Evolutionary conservation across 192 early-diverging fungal genomes (phyloP).

Genomic region (Coemansia sp.): DNA sequence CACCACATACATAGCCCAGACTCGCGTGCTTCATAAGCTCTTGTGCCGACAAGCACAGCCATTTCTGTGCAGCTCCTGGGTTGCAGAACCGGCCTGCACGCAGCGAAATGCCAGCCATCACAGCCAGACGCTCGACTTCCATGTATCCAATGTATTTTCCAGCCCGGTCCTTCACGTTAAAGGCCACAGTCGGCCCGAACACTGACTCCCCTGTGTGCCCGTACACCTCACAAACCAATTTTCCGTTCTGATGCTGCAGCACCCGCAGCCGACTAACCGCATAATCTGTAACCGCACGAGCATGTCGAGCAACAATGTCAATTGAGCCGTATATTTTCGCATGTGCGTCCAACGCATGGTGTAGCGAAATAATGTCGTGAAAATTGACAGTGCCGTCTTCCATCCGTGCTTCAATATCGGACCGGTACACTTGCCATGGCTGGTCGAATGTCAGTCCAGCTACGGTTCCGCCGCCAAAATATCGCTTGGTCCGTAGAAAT

Average conservation of each 20-base stretch:
- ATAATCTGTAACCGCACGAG: slow-evolving; percentile 48
- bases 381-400: slow-evolving; percentile 84
- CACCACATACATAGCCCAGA: slow-evolving; percentile 72
- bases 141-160: slow-evolving; percentile 61
- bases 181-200: slow-evolving; percentile 60
- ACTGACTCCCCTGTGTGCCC: slow-evolving; percentile 6
- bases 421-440: slow-evolving; percentile 59
- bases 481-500: slow-evolving; percentile 56
- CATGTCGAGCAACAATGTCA: slow-evolving; percentile 52
- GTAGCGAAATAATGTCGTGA: slow-evolving; percentile 68
- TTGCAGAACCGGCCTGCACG: slow-evolving; percentile 80
- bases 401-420: slow-evolving; percentile 52
- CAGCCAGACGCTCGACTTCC: slow-evolving; percentile 68
- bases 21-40: slow-evolving; percentile 55
- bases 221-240: slow-evolving; percentile 45
- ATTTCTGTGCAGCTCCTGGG: slow-evolving; percentile 69
- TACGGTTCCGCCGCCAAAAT: slow-evolving; percentile 84
- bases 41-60: slow-evolving; percentile 60
- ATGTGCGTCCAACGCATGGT: slow-evolving; percentile 64
- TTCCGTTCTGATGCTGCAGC: slow-evolving; percentile 59
- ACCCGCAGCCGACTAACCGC: slow-evolving; percentile 44
- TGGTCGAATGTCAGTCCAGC: slow-evolving; percentile 56
- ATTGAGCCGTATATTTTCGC: slow-evolving; percentile 48
- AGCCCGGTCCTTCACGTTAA: slow-evolving; percentile 64
- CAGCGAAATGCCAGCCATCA: slow-evolving; percentile 64